A percentile compares a stretch with the other conserved stretches of the same genome.
phyloP scores from a whole-genome alignment of 345 rosid species.

The Aurinia saxatilis region DNA sequence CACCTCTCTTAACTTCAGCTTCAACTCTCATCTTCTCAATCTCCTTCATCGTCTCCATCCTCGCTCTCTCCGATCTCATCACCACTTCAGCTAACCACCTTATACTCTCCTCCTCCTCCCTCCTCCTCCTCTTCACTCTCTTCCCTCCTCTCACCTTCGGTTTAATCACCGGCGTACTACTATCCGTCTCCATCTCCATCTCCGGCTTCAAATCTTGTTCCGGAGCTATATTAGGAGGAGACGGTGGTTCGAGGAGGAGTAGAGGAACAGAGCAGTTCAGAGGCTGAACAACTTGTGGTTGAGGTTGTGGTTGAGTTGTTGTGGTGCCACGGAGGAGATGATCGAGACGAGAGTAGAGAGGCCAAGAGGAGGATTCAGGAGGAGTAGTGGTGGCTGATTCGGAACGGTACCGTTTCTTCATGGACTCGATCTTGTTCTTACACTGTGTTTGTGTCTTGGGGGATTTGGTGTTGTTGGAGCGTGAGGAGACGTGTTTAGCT shows the following conservation, averaged over 20 bases:
- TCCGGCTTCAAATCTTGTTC: constrained; percentile 10
- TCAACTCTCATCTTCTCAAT: constrained; percentile 86
- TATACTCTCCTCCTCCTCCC: constrained; percentile 62
- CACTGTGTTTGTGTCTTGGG: constrained; percentile 96
- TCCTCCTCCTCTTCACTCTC: constrained; percentile 45
- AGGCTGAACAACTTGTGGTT: constrained; percentile 14
- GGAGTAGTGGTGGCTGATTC: constrained; percentile 53
- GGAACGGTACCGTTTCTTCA: constrained; percentile 92
- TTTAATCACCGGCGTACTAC: constrained; percentile 76
- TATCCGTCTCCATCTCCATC: constrained; percentile 56
- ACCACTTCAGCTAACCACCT: constrained; percentile 79
- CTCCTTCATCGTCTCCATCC: constrained; percentile 85
- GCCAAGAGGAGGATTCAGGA: constrained; percentile 81
- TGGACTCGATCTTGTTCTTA: constrained; percentile 97
- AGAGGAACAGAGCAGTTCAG: constrained; percentile 36
- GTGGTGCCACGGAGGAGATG: constrained; percentile 53
- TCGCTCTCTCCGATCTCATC: constrained; percentile 76
- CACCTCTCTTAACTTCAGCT: constrained; percentile 76
- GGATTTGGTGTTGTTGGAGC: constrained; percentile 54
- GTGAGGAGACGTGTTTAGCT: constrained; percentile 63
- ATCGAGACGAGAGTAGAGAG: constrained; percentile 76
- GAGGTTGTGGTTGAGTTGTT: constrained; percentile 24
- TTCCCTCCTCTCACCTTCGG: constrained; percentile 37
- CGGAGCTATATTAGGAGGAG: constrained; percentile 30
- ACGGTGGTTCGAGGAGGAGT: constrained; percentile 39